Evolutionary conservation across 2,329 filamentous ascomycete species (phyloP).

Genomic region (Teratosphaeria destructans): DNA sequence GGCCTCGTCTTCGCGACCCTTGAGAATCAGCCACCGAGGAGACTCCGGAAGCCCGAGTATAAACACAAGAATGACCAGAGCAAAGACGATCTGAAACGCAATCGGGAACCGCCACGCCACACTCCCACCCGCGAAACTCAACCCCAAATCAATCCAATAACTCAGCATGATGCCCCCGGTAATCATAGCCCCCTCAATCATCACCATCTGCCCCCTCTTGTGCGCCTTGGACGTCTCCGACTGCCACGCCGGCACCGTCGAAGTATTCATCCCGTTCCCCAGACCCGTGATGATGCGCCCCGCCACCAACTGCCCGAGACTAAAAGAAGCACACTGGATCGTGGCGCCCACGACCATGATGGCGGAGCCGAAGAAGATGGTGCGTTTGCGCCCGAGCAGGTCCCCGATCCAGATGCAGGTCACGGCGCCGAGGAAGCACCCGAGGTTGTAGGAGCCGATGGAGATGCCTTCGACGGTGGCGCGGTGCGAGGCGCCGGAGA

Average conservation of each 20-base stretch:
- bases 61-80: conserved; percentile 14
- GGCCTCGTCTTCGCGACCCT: neutral
- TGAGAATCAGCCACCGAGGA: neutral
- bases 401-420: conserved; percentile 44
- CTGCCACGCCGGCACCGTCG: conserved; percentile 35
- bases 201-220: conserved; percentile 34
- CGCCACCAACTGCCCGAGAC: conserved; percentile 13
- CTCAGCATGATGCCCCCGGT: neutral
- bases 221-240: conserved; percentile 36
- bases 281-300: conserved; percentile 42
- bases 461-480: conserved; percentile 32
- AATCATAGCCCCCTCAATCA: conserved; percentile 24
- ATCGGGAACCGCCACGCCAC: conserved; percentile 44
- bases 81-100: conserved; percentile 43
- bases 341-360: conserved; percentile 33
- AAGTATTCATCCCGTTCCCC: conserved; percentile 34
- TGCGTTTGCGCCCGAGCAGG: neutral
- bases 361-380: conserved; percentile 27
- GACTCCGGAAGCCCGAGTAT: neutral
- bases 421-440: conserved; percentile 34
- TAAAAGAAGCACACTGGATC: neutral
- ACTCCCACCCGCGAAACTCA: conserved; percentile 10
- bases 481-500: conserved; percentile 14
- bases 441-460: conserved; percentile 30
- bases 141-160: conserved; percentile 28